A percentile compares a stretch with the other conserved stretches of the same genome.
Conservation (phyloP, 2,329 filamentous ascomycete species). For the Thielaviopsis euricoi region DNA sequence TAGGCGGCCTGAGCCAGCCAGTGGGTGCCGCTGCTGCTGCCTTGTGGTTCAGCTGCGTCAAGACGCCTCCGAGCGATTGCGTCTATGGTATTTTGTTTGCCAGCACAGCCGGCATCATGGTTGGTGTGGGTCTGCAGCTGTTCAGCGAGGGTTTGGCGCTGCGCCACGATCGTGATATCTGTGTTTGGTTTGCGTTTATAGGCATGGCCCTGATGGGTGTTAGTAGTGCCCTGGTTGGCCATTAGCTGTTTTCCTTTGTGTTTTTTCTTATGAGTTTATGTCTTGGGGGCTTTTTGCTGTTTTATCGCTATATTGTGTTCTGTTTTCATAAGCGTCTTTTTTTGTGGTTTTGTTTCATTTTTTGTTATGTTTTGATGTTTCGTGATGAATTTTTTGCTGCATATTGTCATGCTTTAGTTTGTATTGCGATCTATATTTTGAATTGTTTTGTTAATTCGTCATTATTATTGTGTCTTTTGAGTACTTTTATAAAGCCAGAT, state of each 20-base stretch:
- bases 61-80: slow-evolving; percentile 1
- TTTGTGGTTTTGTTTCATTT: not conserved
- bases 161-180: slow-evolving; percentile 62
- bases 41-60: slow-evolving; percentile 64
- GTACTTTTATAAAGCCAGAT: no score
- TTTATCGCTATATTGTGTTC: not conserved
- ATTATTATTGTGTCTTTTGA: no score
- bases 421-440: no score
- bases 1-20: slow-evolving; percentile 79
- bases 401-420: no score
- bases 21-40: slow-evolving; percentile 71
- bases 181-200: slow-evolving; percentile 64
- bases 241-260: slow-evolving; percentile 19
- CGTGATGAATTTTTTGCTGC: no score
- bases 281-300: no score
- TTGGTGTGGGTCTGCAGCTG: slow-evolving; percentile 75
- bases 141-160: slow-evolving; percentile 74
- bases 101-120: slow-evolving; percentile 84
- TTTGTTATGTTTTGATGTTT: no score
- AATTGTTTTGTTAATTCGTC: no score
- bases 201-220: slow-evolving; percentile 79
- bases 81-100: slow-evolving; percentile 74
- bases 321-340: not conserved
- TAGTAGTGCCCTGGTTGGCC: slow-evolving; percentile 67
- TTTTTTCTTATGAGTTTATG: no score